Base-by-base conservation (phyloP, 192 early-diverging fungal species). In the Rhizophagus sp. region DNA sequence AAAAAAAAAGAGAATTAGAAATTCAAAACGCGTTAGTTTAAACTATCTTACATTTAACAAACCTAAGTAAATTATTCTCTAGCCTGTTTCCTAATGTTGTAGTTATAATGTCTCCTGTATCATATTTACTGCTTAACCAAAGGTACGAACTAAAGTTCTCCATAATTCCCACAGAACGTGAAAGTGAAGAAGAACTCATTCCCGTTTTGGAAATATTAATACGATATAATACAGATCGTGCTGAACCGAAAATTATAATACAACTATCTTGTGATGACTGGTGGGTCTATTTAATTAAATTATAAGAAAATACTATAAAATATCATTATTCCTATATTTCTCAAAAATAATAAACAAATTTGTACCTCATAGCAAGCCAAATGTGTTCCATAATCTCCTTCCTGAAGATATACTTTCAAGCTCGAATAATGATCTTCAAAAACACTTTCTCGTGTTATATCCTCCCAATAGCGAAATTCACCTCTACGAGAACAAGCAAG, bases 381-480 rank as follows among this genome's bases (percentile, higher is more conserved):
- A 25, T 71, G 57, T n/a, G 41, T 67, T 1, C 47, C 68, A 52
- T 8, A 66, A 75, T 81, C 80, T 19, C 57, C 65, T 39, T 77
- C 75, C 17, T 33, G 30, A 30, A 81, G 47, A 50, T 78, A 65
- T 62, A 81, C 8, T 24, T 77, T 24, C 8, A 81, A 41, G 13
- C 76, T 49, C 25, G 62, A 39, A 47, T 76, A 81, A 19, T 47
- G 36, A 34, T 67, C 44, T 19, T 30, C 25, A 19, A 71, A 68
- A 19, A 34, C 24, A 17, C 63, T 44, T 8, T 62, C 41, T 22
- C 62, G n/a, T 22, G 62, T 69, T 61, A 81, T 41, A 44, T 75
- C 74, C 27, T 68, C 47, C 80, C 80, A 81, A 34, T 81, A 81
- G 7, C 80, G 74, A 69, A 81, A 39, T 62, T 81, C 65, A 12